A percentile compares a stretch with the other conserved stretches of the same genome.
Conservation (phyloP, 208 protist genomes). For the Jaenimonas drosophilae region DNA sequence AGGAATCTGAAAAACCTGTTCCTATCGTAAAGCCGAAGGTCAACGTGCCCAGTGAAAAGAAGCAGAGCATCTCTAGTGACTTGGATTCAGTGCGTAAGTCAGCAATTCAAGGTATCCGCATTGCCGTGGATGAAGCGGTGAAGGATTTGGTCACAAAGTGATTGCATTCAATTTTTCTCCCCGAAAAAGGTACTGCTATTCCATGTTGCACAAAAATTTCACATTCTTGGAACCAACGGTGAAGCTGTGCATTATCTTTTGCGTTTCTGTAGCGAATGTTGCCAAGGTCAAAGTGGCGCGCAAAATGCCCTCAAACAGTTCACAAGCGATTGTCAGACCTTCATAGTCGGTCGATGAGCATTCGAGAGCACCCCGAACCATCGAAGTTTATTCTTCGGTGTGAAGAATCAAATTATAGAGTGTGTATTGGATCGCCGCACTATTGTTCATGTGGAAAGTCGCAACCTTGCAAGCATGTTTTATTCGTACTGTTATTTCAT, state of each 20-base stretch:
- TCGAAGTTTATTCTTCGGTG: constrained; percentile 25
- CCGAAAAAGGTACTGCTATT: constrained; percentile 3
- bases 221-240: too few species aligned
- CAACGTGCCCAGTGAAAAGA: neutral
- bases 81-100: neutral
- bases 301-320: constrained; percentile 7
- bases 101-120: neutral
- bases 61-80: neutral
- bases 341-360: neutral
- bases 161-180: neutral
- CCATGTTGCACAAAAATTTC: neutral
- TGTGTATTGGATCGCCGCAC: constrained; percentile 46
- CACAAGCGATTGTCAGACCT: constrained; percentile 3
- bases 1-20: constrained; percentile 5
- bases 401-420: constrained; percentile 17
- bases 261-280: neutral
- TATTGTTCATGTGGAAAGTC: constrained; percentile 30
- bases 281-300: constrained; percentile 1
- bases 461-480: constrained; percentile 59
- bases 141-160: too few species aligned
- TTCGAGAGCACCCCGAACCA: constrained; percentile 11
- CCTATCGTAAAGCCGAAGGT: neutral
- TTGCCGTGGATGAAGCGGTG: neutral
- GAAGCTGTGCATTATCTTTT: constrained; percentile 1
- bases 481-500: constrained; percentile 41